Percentiles rank a stretch among this genome's conserved stretches.
phyloP scores from a whole-genome alignment of 345 rosid genomes.

The Camelina neglecta region DNA sequence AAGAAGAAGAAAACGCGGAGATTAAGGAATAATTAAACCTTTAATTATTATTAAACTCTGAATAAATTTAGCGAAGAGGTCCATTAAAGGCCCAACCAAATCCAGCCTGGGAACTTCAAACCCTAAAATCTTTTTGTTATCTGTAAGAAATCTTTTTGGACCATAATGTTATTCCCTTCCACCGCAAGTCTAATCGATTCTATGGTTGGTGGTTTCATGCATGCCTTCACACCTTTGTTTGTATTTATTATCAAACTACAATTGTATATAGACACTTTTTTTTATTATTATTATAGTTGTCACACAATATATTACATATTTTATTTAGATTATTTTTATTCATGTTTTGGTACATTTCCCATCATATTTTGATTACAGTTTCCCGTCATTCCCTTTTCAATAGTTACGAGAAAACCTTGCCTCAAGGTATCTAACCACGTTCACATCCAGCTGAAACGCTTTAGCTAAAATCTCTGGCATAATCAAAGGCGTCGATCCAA shows the following conservation, averaged over 20 bases:
- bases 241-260: too few species aligned
- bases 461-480: constrained; percentile 50
- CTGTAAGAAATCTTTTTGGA: too few species aligned
- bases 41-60: not conserved
- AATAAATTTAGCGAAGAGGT: constrained; percentile 10
- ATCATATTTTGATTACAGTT: constrained; percentile 8
- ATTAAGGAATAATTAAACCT: constrained; percentile 3
- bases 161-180: too few species aligned
- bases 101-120: constrained; percentile 38
- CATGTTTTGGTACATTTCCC: too few species aligned
- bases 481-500: constrained; percentile 50
- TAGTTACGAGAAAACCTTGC: constrained; percentile 37
- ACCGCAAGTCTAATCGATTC: too few species aligned
- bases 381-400: not conserved
- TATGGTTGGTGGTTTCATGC: too few species aligned
- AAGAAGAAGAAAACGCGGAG: constrained; percentile 20
- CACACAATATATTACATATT: constrained; percentile 30
- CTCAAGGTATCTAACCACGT: constrained; percentile 45
- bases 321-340: not conserved
- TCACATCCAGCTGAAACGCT: constrained; percentile 53
- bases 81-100: constrained; percentile 22
- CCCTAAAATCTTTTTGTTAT: not conserved
- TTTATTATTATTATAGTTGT: not conserved
- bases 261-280: too few species aligned
- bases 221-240: too few species aligned